phyloP scores from a whole-genome alignment of 2,329 filamentous ascomycete species.

The Diaporthe sp. region DNA sequence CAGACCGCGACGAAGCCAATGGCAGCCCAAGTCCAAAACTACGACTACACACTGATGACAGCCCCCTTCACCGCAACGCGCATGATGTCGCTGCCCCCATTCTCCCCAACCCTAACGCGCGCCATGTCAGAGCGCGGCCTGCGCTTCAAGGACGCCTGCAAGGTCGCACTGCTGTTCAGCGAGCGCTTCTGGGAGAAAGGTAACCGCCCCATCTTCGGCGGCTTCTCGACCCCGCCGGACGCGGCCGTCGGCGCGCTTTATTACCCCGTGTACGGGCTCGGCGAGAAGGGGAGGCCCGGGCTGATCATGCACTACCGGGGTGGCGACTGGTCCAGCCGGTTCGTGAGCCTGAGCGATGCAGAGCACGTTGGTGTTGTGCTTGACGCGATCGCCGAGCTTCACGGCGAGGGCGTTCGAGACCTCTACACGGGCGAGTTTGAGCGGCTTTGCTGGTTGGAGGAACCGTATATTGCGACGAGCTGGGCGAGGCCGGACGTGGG shows the following conservation, averaged over 20 bases:
- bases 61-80: constrained; percentile 73
- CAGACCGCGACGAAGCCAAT: constrained; percentile 57
- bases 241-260: constrained; percentile 70
- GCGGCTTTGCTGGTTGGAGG: constrained; percentile 72
- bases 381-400: constrained; percentile 73
- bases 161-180: constrained; percentile 74
- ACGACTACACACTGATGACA: constrained; percentile 74
- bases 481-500: constrained; percentile 71
- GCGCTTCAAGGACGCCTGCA: constrained; percentile 59
- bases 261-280: constrained; percentile 75
- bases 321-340: constrained; percentile 49
- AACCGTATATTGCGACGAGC: constrained; percentile 69
- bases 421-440: constrained; percentile 74
- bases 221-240: constrained; percentile 66
- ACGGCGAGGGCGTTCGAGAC: constrained; percentile 67
- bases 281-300: constrained; percentile 70
- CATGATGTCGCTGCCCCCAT: constrained; percentile 63
- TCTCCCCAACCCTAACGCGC: constrained; percentile 54
- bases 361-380: constrained; percentile 73
- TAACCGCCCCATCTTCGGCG: constrained; percentile 68
- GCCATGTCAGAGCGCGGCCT: constrained; percentile 54
- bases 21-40: constrained; percentile 69
- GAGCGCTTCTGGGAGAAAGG: constrained; percentile 70
- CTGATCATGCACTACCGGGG: constrained; percentile 70
- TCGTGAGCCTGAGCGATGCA: constrained; percentile 61